Evolutionary conservation across 2,329 filamentous ascomycete genomes (phyloP), one percentile per base, ranked within the genome.

Genomic region (Cercospora sp.): DNA sequence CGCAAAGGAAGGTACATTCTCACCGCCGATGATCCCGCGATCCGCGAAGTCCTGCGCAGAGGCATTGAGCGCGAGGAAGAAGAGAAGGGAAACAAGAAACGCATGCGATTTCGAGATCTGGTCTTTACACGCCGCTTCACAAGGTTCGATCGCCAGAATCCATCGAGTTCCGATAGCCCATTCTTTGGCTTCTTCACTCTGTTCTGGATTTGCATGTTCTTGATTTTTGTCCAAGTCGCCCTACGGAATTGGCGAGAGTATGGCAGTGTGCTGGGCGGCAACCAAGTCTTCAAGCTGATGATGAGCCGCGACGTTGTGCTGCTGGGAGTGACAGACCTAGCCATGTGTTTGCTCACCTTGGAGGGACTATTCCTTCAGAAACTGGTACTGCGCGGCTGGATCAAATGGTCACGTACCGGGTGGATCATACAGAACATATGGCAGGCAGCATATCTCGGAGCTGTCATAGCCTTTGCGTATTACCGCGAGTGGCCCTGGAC

Each of bases 401-500:
- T 93, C 26, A 85, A 85, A 65, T 94, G 91, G 91, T 85, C 90
- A 68, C 80, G 84, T 16, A 79, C 83, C 7, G 91, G 91, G 1
- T 93, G 91, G 91, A 84, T 93, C 26, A 80, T 93, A 30, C 91
- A 94, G 75, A 90, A 90, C 75, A 80, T 90, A 1, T 94, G 91
- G 91, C 89, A 94, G 80, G 81, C 83, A 0, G 69, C 83, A 13
- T 93, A 90, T 73, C 84, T 93, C 10, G 83, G 81, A 3, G 82
- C 82, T 8, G 85, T 90, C 3, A 81, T 93, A 5, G 86, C 85
- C 62, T 87, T 90, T 81, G 90, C 90, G 0, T 84, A 90, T 60
- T 85, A 88, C 75, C 85, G 91, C 4, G 87, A 92, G 61, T 94
- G 91, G 91, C 90, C 91, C 1, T 94, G 91, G 91, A 92, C 91